phyloP scores from a whole-genome alignment of 148 eudicot genomes.

The Oxyria digyna region DNA sequence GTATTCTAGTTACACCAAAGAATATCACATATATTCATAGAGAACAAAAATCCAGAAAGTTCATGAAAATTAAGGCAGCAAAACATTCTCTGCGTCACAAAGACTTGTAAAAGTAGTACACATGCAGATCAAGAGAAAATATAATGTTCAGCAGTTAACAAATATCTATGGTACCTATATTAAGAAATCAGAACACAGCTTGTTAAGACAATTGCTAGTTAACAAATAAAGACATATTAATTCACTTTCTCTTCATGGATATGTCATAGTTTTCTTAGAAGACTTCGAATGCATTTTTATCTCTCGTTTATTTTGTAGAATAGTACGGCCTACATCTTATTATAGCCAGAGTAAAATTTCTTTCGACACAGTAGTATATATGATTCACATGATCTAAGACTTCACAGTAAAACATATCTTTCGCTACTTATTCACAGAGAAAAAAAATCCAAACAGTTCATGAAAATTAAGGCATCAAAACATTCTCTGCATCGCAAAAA shows the following conservation, averaged over 20 bases:
- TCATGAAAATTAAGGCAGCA: neutral
- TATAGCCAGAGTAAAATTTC: neutral
- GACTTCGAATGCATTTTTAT: too few relatives aligned
- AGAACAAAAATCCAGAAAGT: neutral
- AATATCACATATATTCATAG: neutral
- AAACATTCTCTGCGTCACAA: neutral
- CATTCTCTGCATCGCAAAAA: neutral
- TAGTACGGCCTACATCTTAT: neutral
- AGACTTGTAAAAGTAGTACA: neutral
- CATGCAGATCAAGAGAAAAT: neutral
- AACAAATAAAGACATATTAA: too few relatives aligned
- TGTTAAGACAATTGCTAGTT: too few relatives aligned
- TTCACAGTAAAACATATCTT: neutral
- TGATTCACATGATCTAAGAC: too few relatives aligned
- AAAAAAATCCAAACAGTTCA: neutral
- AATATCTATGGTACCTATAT: neutral
- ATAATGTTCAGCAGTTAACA: too few relatives aligned
- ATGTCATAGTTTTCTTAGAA: too few relatives aligned
- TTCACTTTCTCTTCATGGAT: too few relatives aligned
- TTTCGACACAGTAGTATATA: neutral
- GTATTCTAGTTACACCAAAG: neutral
- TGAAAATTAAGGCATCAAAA: neutral
- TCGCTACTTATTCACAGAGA: neutral
- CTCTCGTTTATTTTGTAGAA: neutral
- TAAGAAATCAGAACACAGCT: neutral